These are phyloP conservation scores for Taiozyma sp. DNA, from an alignment of 1,139 yeast genomes.

Conservation along the genomic window DNA sequence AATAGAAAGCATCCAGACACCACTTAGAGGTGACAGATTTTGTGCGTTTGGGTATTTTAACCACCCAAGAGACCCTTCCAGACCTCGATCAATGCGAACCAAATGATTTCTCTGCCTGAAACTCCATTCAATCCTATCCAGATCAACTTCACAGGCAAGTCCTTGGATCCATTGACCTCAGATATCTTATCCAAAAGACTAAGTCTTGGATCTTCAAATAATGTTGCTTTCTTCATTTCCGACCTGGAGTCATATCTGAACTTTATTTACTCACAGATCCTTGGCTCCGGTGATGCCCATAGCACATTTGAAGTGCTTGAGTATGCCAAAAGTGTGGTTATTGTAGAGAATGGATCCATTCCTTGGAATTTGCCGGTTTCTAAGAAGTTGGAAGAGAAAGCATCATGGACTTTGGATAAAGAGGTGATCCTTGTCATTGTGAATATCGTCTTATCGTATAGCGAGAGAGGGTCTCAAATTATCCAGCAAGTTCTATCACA, in stretches of 20 bases:
- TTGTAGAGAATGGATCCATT: not conserved
- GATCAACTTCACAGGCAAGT: not conserved
- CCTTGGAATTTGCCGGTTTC: slow-evolving; percentile 11
- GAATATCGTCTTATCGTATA: slow-evolving; percentile 10
- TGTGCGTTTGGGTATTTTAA: not conserved
- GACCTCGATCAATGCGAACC: not conserved
- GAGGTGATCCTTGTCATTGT: slow-evolving; percentile 8
- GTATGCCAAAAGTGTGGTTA: not conserved
- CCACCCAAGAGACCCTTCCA: not conserved
- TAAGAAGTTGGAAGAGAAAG: not conserved
- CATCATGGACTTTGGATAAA: slow-evolving; percentile 7
- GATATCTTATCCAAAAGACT: slow-evolving; percentile 7
- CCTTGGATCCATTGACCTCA: not conserved
- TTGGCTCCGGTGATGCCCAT: not conserved
- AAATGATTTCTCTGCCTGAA: slow-evolving; percentile 6
- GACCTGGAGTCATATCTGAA: slow-evolving; percentile 10
- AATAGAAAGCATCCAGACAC: not conserved
- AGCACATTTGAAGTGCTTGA: slow-evolving; percentile 1
- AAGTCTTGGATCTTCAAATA: not conserved
- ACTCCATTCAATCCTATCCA: slow-evolving; percentile 5
- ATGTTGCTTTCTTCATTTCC: slow-evolving; percentile 4
- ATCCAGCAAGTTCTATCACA: slow-evolving; percentile 1
- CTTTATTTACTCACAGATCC: slow-evolving; percentile 1
- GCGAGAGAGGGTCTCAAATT: slow-evolving; percentile 12
- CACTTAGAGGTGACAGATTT: not conserved